Evolutionary conservation across 1,284 basidiomycete species (phyloP), one percentile per base, ranked within the genome.

Genomic region (Mycena sp.): DNA sequence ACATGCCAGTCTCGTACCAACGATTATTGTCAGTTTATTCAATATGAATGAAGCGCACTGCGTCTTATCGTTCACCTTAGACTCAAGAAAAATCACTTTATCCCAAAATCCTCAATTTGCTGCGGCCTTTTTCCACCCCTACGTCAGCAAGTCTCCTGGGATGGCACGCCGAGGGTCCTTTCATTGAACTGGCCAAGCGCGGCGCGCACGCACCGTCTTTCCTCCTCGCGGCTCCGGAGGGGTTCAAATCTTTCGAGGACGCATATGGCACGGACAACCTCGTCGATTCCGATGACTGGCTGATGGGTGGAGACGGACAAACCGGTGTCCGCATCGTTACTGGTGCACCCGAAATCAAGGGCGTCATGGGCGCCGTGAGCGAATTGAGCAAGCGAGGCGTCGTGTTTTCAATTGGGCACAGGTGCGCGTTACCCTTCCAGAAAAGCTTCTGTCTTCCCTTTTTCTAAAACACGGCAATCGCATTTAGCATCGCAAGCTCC

Each of bases 161-260:
- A 17, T 96, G 92, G 87, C 94, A 96, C 70, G 92, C 87, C 30
- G 95, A 96, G 76, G 95, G 95, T 0, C 95, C 95, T 1, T 97
- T 96, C 80, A 83, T 96, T 41, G 90, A 89, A 62, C 78, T 84
- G 63, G 86, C 85, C 43, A 93, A 94, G 73, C 88, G 92, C 58
- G 94, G 94, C 6, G 92, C 92, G 0, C 94, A 96, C 74, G 83
- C 88, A 2, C 85, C 87, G 4, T 81, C 88, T 4, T 88, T 90
- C 71, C 85, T 96, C 21, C 78, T 89, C 10, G 74, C 85, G 21
- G 93, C 92, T 1, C 77, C 82, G 2, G 79, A 86, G 19, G 88
- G 89, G 16, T 81, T 87, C 64, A 76, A 78, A 45, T 80, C 89
- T 1, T 90, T 95, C 61, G 90, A 94, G 73, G 81, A 85, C 12